These are phyloP conservation scores for Babesia ovata DNA, from an alignment of 169 alveolate species.

Conservation along the genomic window DNA sequence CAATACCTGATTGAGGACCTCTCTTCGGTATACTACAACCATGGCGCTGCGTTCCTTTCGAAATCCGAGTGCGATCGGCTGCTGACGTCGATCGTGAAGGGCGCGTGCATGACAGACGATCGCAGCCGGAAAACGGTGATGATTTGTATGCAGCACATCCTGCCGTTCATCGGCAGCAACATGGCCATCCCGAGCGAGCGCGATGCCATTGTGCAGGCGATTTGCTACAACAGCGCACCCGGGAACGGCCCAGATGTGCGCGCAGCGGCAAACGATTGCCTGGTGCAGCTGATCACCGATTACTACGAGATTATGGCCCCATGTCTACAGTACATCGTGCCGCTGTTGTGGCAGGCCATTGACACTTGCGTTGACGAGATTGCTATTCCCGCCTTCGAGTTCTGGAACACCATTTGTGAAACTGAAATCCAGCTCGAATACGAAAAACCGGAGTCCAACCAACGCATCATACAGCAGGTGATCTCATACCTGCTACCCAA, in stretches of 20 bases:
- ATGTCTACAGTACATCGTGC: slow-evolving; percentile 80
- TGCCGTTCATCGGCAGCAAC: slow-evolving; percentile 73
- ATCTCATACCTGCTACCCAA: slow-evolving; percentile 82
- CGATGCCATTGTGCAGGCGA: slow-evolving; percentile 76
- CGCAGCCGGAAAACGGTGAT: slow-evolving; percentile 72
- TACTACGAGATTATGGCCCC: slow-evolving; percentile 82
- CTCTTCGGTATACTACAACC: slow-evolving; percentile 73
- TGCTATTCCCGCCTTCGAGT: slow-evolving; percentile 86
- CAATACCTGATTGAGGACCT: slow-evolving; percentile 84
- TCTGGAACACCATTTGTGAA: slow-evolving; percentile 88
- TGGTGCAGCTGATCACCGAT: slow-evolving; percentile 83
- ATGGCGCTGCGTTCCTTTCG: slow-evolving; percentile 71
- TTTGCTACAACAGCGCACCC: slow-evolving; percentile 79
- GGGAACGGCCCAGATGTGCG: slow-evolving; percentile 73
- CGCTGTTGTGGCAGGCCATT: slow-evolving; percentile 82
- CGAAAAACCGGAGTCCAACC: slow-evolving; percentile 65
- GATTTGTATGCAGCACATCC: slow-evolving; percentile 69
- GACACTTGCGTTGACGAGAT: slow-evolving; percentile 80
- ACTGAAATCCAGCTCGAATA: slow-evolving; percentile 74
- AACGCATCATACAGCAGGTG: slow-evolving; percentile 80
- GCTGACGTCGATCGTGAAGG: slow-evolving; percentile 75
- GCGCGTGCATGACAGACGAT: slow-evolving; percentile 71
- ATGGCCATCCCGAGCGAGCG: slow-evolving; percentile 73
- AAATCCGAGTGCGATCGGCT: slow-evolving; percentile 69
- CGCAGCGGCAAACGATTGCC: slow-evolving; percentile 85